Evolutionary conservation across 164 flowering plant species (phyloP).

Genomic region (Euptelea pleiosperma): DNA sequence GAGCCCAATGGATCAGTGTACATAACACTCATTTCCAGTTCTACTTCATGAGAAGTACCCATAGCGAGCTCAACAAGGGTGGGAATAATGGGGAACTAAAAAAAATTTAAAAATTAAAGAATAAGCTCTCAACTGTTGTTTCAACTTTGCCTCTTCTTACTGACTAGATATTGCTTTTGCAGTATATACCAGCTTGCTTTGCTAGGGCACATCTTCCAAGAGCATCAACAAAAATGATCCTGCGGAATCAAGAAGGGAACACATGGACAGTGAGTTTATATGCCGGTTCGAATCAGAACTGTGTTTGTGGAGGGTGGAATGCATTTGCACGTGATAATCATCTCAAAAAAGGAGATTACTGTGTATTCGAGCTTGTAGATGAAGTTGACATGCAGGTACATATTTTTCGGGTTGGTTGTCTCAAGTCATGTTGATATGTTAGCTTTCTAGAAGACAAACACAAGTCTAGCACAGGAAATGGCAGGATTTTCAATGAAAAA

Average conservation of each 20-base stretch:
- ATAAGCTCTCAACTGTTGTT: no score
- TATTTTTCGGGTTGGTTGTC: not conserved
- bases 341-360: slow-evolving; percentile 14
- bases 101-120: no score
- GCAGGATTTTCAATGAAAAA: no score
- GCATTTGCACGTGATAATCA: slow-evolving; percentile 10
- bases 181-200: slow-evolving; percentile 15
- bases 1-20: no score
- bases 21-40: no score
- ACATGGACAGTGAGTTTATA: slow-evolving; percentile 12
- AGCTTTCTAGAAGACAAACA: not conserved
- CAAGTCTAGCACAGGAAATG: no score
- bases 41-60: no score
- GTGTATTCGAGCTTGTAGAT: slow-evolving; percentile 20
- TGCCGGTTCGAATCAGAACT: no score
- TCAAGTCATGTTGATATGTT: not conserved
- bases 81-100: no score
- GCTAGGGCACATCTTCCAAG: slow-evolving; percentile 1
- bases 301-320: slow-evolving; percentile 10
- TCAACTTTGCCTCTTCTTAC: not conserved
- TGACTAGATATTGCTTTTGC: slow-evolving; percentile 4
- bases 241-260: slow-evolving; percentile 10
- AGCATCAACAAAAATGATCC: not conserved
- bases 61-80: no score
- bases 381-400: slow-evolving; percentile 9